Base-by-base conservation (phyloP, 2,329 filamentous ascomycete genomes). In the Arthroderma sp. region DNA sequence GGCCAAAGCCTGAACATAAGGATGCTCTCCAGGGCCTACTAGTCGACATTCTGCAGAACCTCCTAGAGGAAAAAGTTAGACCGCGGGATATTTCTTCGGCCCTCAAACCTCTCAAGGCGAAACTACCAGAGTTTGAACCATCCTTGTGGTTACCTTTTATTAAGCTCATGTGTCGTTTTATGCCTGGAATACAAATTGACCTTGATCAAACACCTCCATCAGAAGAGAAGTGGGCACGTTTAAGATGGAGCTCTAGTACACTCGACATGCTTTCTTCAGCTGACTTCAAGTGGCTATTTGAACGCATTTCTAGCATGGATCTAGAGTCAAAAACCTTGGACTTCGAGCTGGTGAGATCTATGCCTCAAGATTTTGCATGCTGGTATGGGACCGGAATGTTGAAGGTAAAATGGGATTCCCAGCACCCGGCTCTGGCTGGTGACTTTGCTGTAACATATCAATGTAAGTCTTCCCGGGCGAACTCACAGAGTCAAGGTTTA, bases 241-340 rank as follows among this genome's bases (percentile, higher is more conserved):
- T 49, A 8, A 15, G 8, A 11, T 45, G 43, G 43, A 27, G 37
- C 36, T 9, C 36, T 30, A 15, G 30, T 4, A 7, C 37, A 42
- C 11, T 48, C 10, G 27, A 30, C 3, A 29, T 9, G 2, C 38
- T 49, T 36, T 38, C 47, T 28, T 7, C 8, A 10, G 9, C 33
- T 9, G 47, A 49, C 43, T 37, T 45, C 0, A 37, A 32, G 22
- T 49, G 47, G 47, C 32, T 49, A 5, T 42, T 41, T n/a, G 44
- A 44, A 22, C 31, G 11, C 9, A 38, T 44, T 8, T 11, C 22
- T 4, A 40, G 31, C 10, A 10, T 49, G 7, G 28, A 33, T 10
- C 29, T 44, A 28, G 10, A 42, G 15, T 22, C 15, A 22, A 22
- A 22, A 22, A 22, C 15, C 15, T 22, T 22, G 15, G 15, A 22